phyloP scores from a whole-genome alignment of 1,284 basidiomycete genomes.

The Sanguinoderma infundibulare region DNA sequence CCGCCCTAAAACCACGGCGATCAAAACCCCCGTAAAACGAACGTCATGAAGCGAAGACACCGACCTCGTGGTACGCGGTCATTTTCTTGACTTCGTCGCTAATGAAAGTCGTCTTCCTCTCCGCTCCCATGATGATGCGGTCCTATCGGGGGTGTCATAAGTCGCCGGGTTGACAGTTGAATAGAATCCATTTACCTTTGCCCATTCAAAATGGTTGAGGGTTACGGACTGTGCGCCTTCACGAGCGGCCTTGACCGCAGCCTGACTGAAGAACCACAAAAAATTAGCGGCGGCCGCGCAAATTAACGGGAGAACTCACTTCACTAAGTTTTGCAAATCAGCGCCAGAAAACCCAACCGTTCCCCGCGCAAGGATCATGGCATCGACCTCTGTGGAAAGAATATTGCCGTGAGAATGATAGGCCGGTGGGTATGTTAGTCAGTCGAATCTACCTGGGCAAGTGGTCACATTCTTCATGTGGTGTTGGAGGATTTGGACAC shows the following conservation, averaged over 20 bases:
- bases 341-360: slow-evolving; percentile 93
- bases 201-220: slow-evolving; percentile 94
- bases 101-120: slow-evolving; percentile 87
- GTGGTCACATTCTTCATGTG: slow-evolving; percentile 84
- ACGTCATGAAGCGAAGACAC: slow-evolving; percentile 13
- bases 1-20: slow-evolving; percentile 64
- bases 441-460: slow-evolving; percentile 51
- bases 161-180: not conserved
- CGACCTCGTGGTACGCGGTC: slow-evolving; percentile 93
- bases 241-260: slow-evolving; percentile 91
- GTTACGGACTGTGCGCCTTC: slow-evolving; percentile 75
- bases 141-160: slow-evolving; percentile 52
- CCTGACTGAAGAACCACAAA: slow-evolving; percentile 55
- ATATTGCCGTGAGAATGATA: slow-evolving; percentile 17
- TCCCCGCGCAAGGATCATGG: slow-evolving; percentile 85
- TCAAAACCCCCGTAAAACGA: slow-evolving; percentile 9
- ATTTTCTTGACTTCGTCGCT: slow-evolving; percentile 84
- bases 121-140: slow-evolving; percentile 94
- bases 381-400: slow-evolving; percentile 68
- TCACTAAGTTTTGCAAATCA: slow-evolving; percentile 93
- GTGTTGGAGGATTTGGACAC: slow-evolving; percentile 88
- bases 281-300: not conserved
- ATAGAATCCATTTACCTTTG: slow-evolving; percentile 62
- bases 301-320: slow-evolving; percentile 51
- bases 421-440: not conserved